phyloP scores from a whole-genome alignment of 202 grass and related monocot species.

The Cymbopogon flexuosus region DNA sequence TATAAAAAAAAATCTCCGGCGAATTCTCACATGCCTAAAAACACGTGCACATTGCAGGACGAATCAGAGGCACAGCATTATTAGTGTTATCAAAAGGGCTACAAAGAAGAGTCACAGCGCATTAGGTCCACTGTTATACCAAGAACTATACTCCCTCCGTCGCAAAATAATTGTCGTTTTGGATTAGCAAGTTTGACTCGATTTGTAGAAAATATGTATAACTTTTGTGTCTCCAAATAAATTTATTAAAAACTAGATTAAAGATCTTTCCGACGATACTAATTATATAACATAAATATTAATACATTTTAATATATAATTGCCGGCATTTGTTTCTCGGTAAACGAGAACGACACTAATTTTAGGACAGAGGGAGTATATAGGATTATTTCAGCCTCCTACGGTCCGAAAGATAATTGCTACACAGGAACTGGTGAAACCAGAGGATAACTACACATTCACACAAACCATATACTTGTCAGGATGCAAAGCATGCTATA shows the following conservation, averaged over 20 bases:
- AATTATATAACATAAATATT: no score
- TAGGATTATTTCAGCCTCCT: neutral
- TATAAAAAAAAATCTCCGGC: no score
- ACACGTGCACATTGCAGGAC: neutral
- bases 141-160: neutral
- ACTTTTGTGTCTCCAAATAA: no score
- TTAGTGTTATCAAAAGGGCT: no score
- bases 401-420: neutral
- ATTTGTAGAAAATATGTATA: no score
- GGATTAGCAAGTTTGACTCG: no score
- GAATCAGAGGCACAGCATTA: neutral
- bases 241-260: no score
- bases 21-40: neutral
- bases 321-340: no score
- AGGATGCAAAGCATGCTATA: neutral
- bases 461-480: slow-evolving; percentile 11
- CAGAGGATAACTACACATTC: slow-evolving; percentile 2
- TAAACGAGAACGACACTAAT: no score
- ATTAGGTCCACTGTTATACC: neutral
- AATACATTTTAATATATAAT: no score
- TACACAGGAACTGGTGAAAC: neutral
- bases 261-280: no score
- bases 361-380: neutral
- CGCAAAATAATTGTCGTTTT: no score
- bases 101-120: neutral